phyloP scores from a whole-genome alignment of 1,139 yeast species.

The Casaregolazyma lundiana region DNA sequence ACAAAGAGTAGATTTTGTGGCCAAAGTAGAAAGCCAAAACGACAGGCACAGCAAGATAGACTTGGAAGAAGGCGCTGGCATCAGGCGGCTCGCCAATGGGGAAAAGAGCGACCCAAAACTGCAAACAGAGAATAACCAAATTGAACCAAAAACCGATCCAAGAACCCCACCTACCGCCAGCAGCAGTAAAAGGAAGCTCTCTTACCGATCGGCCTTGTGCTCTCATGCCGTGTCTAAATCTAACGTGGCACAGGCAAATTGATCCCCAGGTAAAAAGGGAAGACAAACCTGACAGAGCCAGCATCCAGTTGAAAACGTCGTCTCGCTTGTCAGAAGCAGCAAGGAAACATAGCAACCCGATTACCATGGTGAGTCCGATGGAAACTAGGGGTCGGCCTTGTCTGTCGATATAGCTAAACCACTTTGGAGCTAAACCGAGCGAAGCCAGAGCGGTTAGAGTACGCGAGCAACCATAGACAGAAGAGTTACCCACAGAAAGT shows the following conservation, averaged over 20 bases:
- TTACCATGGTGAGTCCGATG: conserved; percentile 48
- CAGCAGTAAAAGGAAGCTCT: conserved; percentile 67
- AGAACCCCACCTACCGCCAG: conserved; percentile 70
- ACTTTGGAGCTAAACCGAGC: conserved; percentile 70
- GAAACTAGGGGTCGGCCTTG: conserved; percentile 71
- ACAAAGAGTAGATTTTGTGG: conserved; percentile 43
- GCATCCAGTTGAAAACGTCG: conserved; percentile 70
- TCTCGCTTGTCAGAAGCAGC: conserved; percentile 65
- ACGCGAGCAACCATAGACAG: conserved; percentile 74
- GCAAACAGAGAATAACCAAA: conserved; percentile 59
- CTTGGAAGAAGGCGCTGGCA: conserved; percentile 43
- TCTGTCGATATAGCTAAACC: conserved; percentile 67
- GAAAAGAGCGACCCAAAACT: conserved; percentile 72
- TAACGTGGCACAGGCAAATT: conserved; percentile 66
- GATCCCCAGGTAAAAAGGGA: conserved; percentile 78
- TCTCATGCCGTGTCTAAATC: conserved; percentile 71
- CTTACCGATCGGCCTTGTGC: conserved; percentile 58
- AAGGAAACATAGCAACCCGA: conserved; percentile 67
- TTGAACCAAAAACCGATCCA: conserved; percentile 55
- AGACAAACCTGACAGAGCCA: conserved; percentile 75
- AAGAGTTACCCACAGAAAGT: conserved; percentile 67
- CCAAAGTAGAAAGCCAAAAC: conserved; percentile 45
- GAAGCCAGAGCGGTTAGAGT: conserved; percentile 75
- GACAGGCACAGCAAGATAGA: conserved; percentile 51
- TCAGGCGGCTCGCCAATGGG: conserved; percentile 52